These are phyloP conservation scores for Serendipita sp. DNA, from an alignment of 768 basidiomycete species.

Conservation along the genomic window DNA sequence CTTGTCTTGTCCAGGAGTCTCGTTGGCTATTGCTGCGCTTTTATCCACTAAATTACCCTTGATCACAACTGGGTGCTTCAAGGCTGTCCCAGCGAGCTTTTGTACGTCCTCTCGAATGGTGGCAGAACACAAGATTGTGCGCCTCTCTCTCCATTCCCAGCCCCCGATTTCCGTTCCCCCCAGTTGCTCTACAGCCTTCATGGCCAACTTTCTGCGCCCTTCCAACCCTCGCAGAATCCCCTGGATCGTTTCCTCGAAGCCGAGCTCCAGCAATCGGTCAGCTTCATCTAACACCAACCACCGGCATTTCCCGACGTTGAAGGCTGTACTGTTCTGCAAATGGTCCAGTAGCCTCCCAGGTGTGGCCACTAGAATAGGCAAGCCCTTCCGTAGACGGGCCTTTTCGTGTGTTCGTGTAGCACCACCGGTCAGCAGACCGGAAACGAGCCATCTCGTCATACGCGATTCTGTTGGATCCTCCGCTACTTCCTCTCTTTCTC, in stretches of 20 bases:
- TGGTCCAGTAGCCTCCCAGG: conserved; percentile 93
- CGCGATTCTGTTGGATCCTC: conserved; percentile 31
- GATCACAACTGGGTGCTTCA: conserved; percentile 69
- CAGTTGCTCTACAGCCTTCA: conserved; percentile 48
- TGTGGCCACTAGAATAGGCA: conserved; percentile 90
- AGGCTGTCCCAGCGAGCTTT: conserved; percentile 70
- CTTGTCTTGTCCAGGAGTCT: conserved; percentile 11
- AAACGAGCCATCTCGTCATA: conserved; percentile 83
- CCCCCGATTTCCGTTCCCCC: conserved; percentile 60
- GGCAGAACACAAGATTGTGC: conserved; percentile 90
- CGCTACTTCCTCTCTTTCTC: conserved; percentile 38
- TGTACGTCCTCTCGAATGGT: conserved; percentile 93
- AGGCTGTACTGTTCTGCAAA: conserved; percentile 84
- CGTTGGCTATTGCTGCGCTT: conserved; percentile 12
- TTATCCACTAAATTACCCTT: conserved; percentile 42
- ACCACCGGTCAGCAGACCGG: conserved; percentile 88
- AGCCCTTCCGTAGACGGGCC: conserved; percentile 80
- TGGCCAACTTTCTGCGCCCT: conserved; percentile 59
- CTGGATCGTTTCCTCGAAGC: conserved; percentile 89
- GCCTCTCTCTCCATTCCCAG: conserved; percentile 70
- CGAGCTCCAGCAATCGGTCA: conserved; percentile 93
- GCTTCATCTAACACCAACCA: conserved; percentile 98
- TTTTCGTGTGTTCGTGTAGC: conserved; percentile 91
- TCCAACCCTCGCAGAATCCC: conserved; percentile 82
- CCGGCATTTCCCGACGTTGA: conserved; percentile 83